A percentile compares a stretch with the other conserved stretches of the same genome.
phyloP scores from a whole-genome alignment of 202 grass and related monocot species.

The Zoysia matrella region DNA sequence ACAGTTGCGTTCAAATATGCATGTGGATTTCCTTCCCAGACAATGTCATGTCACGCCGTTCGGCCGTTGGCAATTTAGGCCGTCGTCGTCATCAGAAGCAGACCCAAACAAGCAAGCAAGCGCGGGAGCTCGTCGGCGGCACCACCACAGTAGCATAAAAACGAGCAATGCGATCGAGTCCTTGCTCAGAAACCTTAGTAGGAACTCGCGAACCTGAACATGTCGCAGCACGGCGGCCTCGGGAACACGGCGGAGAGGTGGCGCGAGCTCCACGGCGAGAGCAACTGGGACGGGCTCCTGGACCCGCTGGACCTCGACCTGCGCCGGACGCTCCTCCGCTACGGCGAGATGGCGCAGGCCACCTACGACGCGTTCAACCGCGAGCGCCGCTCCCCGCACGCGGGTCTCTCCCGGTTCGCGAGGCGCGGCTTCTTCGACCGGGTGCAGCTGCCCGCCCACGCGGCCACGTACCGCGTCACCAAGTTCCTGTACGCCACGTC shows the following conservation, averaged over 20 bases:
- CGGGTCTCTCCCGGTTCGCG: constrained; percentile 45
- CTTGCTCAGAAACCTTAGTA: not conserved
- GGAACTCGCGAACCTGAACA: not conserved
- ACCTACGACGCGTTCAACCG: constrained; percentile 68
- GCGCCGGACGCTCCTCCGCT: constrained; percentile 54
- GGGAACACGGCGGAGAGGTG: constrained; percentile 51
- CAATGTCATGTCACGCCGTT: not conserved
- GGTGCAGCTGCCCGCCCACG: constrained; percentile 31
- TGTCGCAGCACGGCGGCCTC: constrained; percentile 41
- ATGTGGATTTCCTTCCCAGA: not conserved
- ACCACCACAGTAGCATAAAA: constrained; percentile 16
- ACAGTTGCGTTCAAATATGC: not conserved
- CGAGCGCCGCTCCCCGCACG: constrained; percentile 46
- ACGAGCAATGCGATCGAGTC: not conserved
- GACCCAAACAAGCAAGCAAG: constrained; percentile 3
- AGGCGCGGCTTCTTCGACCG: constrained; percentile 37
- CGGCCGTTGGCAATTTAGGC: constrained; percentile 11
- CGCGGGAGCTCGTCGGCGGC: too few species aligned
- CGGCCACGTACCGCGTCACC: constrained; percentile 53
- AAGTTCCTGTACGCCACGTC: constrained; percentile 70
- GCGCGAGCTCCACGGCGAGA: constrained; percentile 56
- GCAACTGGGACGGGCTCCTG: constrained; percentile 49
- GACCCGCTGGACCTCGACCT: constrained; percentile 61
- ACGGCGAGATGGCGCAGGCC: constrained; percentile 73
- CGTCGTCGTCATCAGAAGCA: not conserved